These are phyloP conservation scores for Apiospora aurea DNA, from an alignment of 2,329 filamentous ascomycete species.

Conservation along the genomic window DNA sequence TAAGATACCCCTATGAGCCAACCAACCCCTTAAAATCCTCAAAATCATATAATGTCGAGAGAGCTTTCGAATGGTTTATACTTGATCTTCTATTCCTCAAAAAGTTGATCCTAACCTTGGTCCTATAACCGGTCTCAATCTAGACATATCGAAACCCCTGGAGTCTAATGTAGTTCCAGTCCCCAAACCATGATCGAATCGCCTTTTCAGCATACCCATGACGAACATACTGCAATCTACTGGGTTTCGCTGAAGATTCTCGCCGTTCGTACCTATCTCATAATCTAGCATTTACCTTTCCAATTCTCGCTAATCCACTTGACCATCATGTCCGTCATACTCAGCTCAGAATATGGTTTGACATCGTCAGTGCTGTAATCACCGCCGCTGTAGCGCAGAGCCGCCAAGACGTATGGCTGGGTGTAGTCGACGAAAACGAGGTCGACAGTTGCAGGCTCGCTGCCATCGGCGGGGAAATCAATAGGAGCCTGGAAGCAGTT, in stretches of 20 bases:
- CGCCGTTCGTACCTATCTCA: neutral
- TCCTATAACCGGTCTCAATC: neutral
- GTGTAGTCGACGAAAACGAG: slow-evolving; percentile 93
- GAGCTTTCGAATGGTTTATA: neutral
- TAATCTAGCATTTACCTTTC: slow-evolving; percentile 53
- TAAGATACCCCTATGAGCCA: slow-evolving; percentile 19
- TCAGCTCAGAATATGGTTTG: slow-evolving; percentile 58
- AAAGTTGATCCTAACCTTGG: neutral
- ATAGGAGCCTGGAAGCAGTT: slow-evolving; percentile 81
- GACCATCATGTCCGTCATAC: slow-evolving; percentile 62
- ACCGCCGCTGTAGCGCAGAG: slow-evolving; percentile 68
- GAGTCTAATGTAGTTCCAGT: neutral
- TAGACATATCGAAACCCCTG: neutral
- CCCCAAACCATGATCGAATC: neutral
- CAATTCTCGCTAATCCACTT: slow-evolving; percentile 68
- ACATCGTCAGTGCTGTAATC: slow-evolving; percentile 58
- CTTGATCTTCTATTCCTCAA: neutral
- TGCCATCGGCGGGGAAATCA: slow-evolving; percentile 59
- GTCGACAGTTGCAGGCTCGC: slow-evolving; percentile 76
- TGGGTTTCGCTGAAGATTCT: neutral
- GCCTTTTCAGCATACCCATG: neutral
- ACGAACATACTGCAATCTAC: neutral
- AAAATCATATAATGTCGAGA: neutral
- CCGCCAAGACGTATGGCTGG: slow-evolving; percentile 79
- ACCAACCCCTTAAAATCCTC: neutral